Base-by-base conservation (phyloP, 2,329 filamentous ascomycete genomes). In the Colletotrichum sp. region DNA sequence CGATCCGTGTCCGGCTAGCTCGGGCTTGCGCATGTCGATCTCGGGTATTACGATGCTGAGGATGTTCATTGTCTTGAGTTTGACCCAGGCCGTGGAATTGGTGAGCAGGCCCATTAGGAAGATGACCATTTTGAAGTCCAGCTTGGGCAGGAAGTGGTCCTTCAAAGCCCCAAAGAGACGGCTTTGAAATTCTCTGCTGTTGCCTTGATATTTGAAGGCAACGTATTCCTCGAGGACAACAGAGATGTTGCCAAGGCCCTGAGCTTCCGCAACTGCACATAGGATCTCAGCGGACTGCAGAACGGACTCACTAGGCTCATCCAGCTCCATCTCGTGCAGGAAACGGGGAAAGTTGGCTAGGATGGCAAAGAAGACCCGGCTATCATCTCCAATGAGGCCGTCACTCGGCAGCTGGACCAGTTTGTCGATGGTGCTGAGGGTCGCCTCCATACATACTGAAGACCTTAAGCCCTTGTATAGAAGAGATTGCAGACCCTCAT, bases 391-490 rank as follows among this genome's bases (percentile, higher is more conserved):
- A 65, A 98, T 92, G 4, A 99, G 89, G 3, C 91, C 88, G 80
- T 96, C 96, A 68, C 92, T 94, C 0, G 96, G 96, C 10, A 98
- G 87, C 43, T 91, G 90, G 70, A 96, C 92, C 7, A 99, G 88
- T 79, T 92, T 93, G 79, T 98, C 93, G 70, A 99, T 89, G 2
- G 95, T 92, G 65, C 92, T 89, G 58, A 99, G 86, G 2, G 96
- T 96, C 61, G 93, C 90, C 38, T 95, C 92, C 77, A 98, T 91
- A 75, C 95, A 98, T 9, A 93, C 84, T 1, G 95, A 96, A 1
- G 97, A 99, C 71, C 96, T 93, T 32, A 98, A 86, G 1, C 97
- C 97, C 83, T 98, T 98, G 86, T 98, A 96, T 1, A 98, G 89
- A 61, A 98, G 86, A 5, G 93, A 91, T 77, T 98, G 95, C 10